Percentiles rank a stretch among this genome's conserved stretches.
Evolutionary conservation across 306 rosid species (phyloP).

Genomic region (Leucaena leucocephala): DNA sequence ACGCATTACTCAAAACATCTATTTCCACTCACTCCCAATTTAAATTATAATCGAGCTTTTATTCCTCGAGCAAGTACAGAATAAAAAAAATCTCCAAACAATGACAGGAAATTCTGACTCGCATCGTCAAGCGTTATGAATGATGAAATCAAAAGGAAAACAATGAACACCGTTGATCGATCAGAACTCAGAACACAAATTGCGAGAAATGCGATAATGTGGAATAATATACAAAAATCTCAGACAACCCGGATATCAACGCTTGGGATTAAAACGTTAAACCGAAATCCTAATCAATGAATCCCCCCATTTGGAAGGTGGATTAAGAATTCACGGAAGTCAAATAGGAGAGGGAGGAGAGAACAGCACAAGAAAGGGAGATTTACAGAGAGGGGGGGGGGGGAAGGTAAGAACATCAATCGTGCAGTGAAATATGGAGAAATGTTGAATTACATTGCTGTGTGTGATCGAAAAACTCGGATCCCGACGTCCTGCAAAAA

Average conservation of each 20-base stretch:
- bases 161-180: conserved; percentile 27
- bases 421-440: conserved; percentile 44
- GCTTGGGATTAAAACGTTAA: neutral
- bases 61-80: conserved; percentile 4
- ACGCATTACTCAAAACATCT: neutral
- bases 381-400: conserved; percentile 34
- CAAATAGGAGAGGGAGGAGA: neutral
- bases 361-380: conserved; percentile 7
- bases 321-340: neutral
- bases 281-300: neutral
- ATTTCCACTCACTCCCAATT: conserved; percentile 10
- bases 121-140: neutral
- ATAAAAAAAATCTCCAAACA: conserved; percentile 30
- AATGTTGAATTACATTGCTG: conserved; percentile 34
- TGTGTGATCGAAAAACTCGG: conserved; percentile 70
- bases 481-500: conserved; percentile 63
- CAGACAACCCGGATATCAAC: neutral
- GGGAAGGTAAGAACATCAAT: conserved; percentile 36
- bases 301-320: neutral
- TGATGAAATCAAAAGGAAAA: neutral
- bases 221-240: neutral
- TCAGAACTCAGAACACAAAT: conserved; percentile 19
- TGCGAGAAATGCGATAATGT: conserved; percentile 15
- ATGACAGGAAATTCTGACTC: conserved; percentile 27
- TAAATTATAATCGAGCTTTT: conserved; percentile 22